These are phyloP conservation scores for Amauroascus niger DNA, from an alignment of 2,329 filamentous ascomycete genomes.

Conservation along the genomic window DNA sequence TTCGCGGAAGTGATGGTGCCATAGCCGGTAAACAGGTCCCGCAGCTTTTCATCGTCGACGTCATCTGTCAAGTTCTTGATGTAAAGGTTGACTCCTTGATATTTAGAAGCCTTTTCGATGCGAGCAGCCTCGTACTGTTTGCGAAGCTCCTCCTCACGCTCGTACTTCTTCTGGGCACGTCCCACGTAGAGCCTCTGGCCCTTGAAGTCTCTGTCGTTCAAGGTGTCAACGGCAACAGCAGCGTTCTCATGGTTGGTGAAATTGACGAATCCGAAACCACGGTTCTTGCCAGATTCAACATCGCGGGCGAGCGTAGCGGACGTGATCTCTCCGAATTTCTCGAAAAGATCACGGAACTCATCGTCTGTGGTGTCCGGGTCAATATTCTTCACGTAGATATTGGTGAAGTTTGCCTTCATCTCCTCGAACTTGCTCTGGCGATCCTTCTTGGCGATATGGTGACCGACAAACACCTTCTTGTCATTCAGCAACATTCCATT, in stretches of 20 bases:
- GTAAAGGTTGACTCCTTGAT: conserved; percentile 98
- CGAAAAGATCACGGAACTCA: conserved; percentile 87
- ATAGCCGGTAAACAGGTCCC: conserved; percentile 81
- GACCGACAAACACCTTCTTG: conserved; percentile 99
- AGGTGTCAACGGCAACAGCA: conserved; percentile 72
- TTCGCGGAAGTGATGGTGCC: conserved; percentile 97
- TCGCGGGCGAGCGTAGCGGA: conserved; percentile 90
- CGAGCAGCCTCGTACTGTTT: conserved; percentile 97
- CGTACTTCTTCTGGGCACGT: conserved; percentile 99
- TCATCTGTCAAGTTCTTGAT: conserved; percentile 99
- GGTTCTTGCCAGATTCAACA: conserved; percentile 73
- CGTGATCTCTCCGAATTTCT: conserved; percentile 86
- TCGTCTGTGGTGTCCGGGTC: conserved; percentile 75
- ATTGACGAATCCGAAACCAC: conserved; percentile 94
- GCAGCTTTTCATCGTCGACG: conserved; percentile 94
- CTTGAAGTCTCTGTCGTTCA: conserved; percentile 86
- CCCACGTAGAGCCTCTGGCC: conserved; percentile 96
- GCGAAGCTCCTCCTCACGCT: conserved; percentile 97
- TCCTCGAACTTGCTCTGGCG: conserved; percentile 99
- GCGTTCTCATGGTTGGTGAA: conserved; percentile 86
- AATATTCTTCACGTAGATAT: conserved; percentile 99
- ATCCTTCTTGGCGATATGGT: conserved; percentile 99
- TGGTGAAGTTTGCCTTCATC: conserved; percentile 99
- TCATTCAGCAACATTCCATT: conserved; percentile 99
- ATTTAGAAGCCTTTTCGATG: conserved; percentile 97